phyloP scores from a whole-genome alignment of 495 filamentous ascomycete genomes.

The Podospora conica region DNA sequence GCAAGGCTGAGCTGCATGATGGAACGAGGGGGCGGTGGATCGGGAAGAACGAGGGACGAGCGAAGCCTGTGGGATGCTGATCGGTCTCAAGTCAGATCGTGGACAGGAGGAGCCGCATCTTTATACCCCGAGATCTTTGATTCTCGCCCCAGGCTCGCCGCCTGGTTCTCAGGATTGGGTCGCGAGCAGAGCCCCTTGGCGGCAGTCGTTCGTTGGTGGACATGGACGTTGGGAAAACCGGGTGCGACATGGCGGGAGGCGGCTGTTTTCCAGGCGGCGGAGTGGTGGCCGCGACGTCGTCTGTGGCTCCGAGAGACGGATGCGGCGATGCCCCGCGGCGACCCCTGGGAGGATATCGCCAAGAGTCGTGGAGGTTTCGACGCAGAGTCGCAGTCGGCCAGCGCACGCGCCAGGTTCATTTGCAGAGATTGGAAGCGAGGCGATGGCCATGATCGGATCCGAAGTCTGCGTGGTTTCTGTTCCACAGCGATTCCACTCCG shows the following conservation, averaged over 20 bases:
- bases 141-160: not conserved
- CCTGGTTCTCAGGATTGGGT: not conserved
- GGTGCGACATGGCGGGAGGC: not conserved
- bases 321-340: not conserved
- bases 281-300: not conserved
- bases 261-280: not conserved
- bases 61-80: not conserved
- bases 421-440: not conserved
- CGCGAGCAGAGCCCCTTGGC: not conserved
- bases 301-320: not conserved
- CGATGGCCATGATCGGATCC: not conserved
- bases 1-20: constrained; percentile 8
- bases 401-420: not conserved
- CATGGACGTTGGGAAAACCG: not conserved
- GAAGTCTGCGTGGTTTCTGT: not conserved
- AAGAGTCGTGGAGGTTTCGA: not conserved
- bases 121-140: not conserved
- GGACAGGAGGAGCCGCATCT: not conserved
- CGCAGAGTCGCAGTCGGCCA: not conserved
- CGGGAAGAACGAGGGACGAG: not conserved
- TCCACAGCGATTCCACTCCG: not conserved
- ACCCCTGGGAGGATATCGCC: not conserved
- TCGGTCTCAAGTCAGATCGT: not conserved
- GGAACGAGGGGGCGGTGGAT: not conserved
- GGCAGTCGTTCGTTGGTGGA: not conserved